Conservation (phyloP, 2,329 filamentous ascomycete genomes). For the Fusarium beomiforme region DNA sequence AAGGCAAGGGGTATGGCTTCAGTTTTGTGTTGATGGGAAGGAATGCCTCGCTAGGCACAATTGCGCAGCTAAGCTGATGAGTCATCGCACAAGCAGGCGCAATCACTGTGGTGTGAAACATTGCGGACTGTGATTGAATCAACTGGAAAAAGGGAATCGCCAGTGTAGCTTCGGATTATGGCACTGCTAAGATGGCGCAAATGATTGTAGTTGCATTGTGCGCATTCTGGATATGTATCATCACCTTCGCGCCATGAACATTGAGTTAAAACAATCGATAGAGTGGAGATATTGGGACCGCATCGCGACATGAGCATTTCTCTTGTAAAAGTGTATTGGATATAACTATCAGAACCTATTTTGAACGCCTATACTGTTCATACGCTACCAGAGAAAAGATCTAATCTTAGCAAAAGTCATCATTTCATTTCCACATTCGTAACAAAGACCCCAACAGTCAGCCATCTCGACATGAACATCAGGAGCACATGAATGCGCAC, state of each 20-base stretch:
- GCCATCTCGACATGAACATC: background rate
- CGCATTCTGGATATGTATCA: background rate
- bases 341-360: background rate
- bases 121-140: background rate
- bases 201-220: background rate
- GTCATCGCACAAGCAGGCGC: conserved; percentile 3
- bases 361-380: background rate
- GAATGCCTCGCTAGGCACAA: conserved; percentile 13
- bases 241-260: background rate
- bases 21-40: conserved; percentile 4
- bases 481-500: background rate
- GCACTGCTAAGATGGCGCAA: background rate
- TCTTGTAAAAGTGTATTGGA: conserved; percentile 1
- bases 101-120: background rate
- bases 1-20: background rate
- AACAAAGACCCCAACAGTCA: background rate
- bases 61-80: conserved; percentile 8
- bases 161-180: accelerated
- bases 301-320: background rate
- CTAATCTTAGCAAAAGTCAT: conserved; percentile 12
- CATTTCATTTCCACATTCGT: conserved; percentile 17
- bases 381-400: background rate
- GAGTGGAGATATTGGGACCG: background rate
- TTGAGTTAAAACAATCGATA: background rate
- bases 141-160: conserved; percentile 1